Conservation (phyloP, 1,284 basidiomycete genomes). For the Hypsizygus ulmarius region DNA sequence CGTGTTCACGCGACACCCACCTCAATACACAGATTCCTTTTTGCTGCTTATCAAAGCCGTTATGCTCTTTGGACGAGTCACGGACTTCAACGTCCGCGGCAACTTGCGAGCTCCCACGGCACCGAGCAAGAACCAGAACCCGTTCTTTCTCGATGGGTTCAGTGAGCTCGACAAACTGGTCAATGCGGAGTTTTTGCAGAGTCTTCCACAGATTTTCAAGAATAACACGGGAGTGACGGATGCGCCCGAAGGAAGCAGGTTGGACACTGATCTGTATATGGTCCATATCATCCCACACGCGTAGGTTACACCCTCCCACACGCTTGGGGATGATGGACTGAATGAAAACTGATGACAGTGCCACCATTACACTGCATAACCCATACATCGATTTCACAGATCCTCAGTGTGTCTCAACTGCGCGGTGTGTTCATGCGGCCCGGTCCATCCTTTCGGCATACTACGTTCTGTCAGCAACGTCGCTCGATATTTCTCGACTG, state of each 20-base stretch:
- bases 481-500: conserved; percentile 70
- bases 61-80: conserved; percentile 80
- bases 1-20: conserved; percentile 65
- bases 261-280: conserved; percentile 82
- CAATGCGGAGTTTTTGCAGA: conserved; percentile 61
- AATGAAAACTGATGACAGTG: conserved; percentile 47
- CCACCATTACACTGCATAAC: conserved; percentile 79
- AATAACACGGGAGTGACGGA: conserved; percentile 60
- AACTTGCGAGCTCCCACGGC: conserved; percentile 58
- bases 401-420: conserved; percentile 59
- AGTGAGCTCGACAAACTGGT: conserved; percentile 66
- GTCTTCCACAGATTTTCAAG: conserved; percentile 63
- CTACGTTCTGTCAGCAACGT: conserved; percentile 71
- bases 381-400: conserved; percentile 74
- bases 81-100: conserved; percentile 75
- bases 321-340: conserved; percentile 1
- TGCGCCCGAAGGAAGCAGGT: conserved; percentile 46
- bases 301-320: conserved; percentile 41
- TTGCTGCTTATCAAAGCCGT: conserved; percentile 74
- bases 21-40: conserved; percentile 76
- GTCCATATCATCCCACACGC: conserved; percentile 80
- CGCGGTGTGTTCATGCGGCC: conserved; percentile 70
- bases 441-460: conserved; percentile 69
- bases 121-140: conserved; percentile 65
- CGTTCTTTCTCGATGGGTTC: conserved; percentile 63